These are phyloP conservation scores for Podospora conica DNA, from an alignment of 495 filamentous ascomycete genomes.

Conservation along the genomic window DNA sequence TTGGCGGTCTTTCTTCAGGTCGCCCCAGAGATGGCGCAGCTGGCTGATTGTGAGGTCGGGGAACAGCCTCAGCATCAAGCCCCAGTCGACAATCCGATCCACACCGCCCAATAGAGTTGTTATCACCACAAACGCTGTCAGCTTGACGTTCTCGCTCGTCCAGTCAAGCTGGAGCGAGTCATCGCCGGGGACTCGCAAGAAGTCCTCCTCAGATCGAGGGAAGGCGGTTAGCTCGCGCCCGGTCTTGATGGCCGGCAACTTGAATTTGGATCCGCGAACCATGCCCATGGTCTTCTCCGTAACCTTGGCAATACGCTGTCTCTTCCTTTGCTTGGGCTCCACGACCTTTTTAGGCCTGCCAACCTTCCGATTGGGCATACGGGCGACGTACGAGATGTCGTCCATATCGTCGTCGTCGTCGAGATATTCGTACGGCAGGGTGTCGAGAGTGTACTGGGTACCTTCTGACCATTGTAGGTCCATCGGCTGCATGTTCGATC, in stretches of 20 bases:
- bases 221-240: slow-evolving; percentile 35
- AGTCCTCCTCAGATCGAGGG: slow-evolving; percentile 31
- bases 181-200: slow-evolving; percentile 25
- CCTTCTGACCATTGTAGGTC: slow-evolving; percentile 29
- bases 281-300: slow-evolving; percentile 12
- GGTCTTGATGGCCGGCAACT: slow-evolving; percentile 32
- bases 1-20: slow-evolving; percentile 51
- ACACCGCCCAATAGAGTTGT: slow-evolving; percentile 68
- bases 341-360: slow-evolving; percentile 1
- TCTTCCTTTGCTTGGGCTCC: slow-evolving; percentile 8
- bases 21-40: slow-evolving; percentile 56
- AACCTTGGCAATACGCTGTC: slow-evolving; percentile 11
- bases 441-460: slow-evolving; percentile 35
- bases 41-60: slow-evolving; percentile 49
- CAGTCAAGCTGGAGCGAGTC: slow-evolving; percentile 32
- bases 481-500: slow-evolving; percentile 17
- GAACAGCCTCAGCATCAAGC: slow-evolving; percentile 59
- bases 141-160: slow-evolving; percentile 42
- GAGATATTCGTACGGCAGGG: slow-evolving; percentile 37
- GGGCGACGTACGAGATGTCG: slow-evolving; percentile 5
- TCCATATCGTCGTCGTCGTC: slow-evolving; percentile 21
- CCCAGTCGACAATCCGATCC: slow-evolving; percentile 66
- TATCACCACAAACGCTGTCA: slow-evolving; percentile 67
- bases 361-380: background rate
- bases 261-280: slow-evolving; percentile 23